Percentiles rank a stretch among this genome's conserved stretches.
Conservation (phyloP, 2,329 filamentous ascomycete genomes). For the Monosporascus sp. region DNA sequence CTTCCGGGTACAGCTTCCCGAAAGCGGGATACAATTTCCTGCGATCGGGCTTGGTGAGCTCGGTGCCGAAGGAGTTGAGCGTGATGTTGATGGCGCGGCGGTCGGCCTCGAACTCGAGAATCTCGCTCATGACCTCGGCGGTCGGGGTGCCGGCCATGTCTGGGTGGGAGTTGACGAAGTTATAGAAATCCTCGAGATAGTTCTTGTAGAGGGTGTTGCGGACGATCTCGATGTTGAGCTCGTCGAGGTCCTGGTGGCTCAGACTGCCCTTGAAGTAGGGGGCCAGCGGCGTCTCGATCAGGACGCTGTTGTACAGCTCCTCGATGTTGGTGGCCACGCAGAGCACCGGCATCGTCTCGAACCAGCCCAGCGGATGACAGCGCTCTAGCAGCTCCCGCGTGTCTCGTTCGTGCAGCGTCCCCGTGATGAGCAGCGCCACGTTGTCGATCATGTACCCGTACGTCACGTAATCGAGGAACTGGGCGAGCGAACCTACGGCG, state of each 20-base stretch:
- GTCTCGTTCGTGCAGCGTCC: slow-evolving; percentile 94
- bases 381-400: slow-evolving; percentile 91
- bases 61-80: slow-evolving; percentile 95
- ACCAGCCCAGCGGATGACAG: slow-evolving; percentile 96
- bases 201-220: slow-evolving; percentile 99
- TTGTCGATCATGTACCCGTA: slow-evolving; percentile 99
- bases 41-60: slow-evolving; percentile 86
- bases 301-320: slow-evolving; percentile 95
- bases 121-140: slow-evolving; percentile 89
- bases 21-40: slow-evolving; percentile 95
- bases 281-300: slow-evolving; percentile 93
- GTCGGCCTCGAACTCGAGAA: slow-evolving; percentile 95
- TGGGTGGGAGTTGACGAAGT: slow-evolving; percentile 84
- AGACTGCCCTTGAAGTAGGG: slow-evolving; percentile 97
- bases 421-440: slow-evolving; percentile 93
- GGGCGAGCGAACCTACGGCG: slow-evolving; percentile 81
- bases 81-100: slow-evolving; percentile 98
- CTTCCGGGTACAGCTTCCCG: slow-evolving; percentile 87
- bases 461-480: slow-evolving; percentile 96
- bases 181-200: slow-evolving; percentile 95
- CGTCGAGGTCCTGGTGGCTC: slow-evolving; percentile 93
- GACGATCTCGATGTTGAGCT: slow-evolving; percentile 98
- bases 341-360: slow-evolving; percentile 97
- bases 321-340: slow-evolving; percentile 98
- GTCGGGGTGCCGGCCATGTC: slow-evolving; percentile 87